Evolutionary conservation across 1,284 basidiomycete species (phyloP).

Genomic region (Bondarzewia mesenterica): DNA sequence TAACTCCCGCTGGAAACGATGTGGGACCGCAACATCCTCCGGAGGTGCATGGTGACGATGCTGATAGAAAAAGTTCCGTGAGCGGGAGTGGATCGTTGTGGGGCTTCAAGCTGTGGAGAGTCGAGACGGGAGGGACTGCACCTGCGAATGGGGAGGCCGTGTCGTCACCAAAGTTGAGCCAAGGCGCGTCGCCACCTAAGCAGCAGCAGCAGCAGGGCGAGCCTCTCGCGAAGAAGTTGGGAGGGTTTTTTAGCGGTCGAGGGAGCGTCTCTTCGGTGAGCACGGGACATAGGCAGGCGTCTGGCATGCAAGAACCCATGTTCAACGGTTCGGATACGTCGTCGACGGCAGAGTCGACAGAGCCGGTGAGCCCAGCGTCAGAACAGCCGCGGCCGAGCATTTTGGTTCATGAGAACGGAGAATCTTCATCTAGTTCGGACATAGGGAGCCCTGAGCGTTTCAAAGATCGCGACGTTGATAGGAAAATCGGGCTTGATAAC

Average conservation of each 20-base stretch:
- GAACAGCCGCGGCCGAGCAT: slow-evolving; percentile 14
- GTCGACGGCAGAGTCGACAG: slow-evolving; percentile 26
- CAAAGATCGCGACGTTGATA: background rate
- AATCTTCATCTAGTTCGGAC: background rate
- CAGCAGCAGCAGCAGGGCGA: slow-evolving; percentile 18
- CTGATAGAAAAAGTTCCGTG: slow-evolving; percentile 5
- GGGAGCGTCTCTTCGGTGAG: slow-evolving; percentile 40
- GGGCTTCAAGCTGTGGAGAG: slow-evolving; percentile 56
- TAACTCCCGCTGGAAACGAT: slow-evolving; percentile 20
- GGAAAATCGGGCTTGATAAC: too few relatives aligned
- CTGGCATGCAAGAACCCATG: slow-evolving; percentile 18
- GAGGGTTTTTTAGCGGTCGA: slow-evolving; percentile 58
- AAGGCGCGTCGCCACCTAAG: slow-evolving; percentile 24
- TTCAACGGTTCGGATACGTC: slow-evolving; percentile 28
- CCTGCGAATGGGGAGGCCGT: slow-evolving; percentile 10
- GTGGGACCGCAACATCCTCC: slow-evolving; percentile 13
- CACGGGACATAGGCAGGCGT: slow-evolving; percentile 10
- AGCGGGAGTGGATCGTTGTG: slow-evolving; percentile 18
- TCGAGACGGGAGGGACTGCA: slow-evolving; percentile 16
- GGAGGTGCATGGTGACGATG: slow-evolving; percentile 10
- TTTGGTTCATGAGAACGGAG: background rate
- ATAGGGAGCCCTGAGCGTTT: background rate
- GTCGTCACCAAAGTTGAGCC: background rate
- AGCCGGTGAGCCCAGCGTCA: slow-evolving; percentile 26
- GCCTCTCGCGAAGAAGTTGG: slow-evolving; percentile 50